Conservation (phyloP, 2,329 filamentous ascomycete species). For the Erysiphe pulchra region DNA sequence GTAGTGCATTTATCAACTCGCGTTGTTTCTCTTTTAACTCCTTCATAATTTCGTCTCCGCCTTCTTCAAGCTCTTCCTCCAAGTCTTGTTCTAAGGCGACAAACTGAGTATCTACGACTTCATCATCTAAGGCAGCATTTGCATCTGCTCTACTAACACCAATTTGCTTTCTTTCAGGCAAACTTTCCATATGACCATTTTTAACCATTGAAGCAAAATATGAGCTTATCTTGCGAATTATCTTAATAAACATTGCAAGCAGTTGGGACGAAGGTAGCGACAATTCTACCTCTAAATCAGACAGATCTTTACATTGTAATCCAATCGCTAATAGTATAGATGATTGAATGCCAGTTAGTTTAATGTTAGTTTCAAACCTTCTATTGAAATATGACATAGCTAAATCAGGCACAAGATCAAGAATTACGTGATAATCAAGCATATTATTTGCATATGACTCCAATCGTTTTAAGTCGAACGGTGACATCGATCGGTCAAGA, state of each 20-base stretch:
- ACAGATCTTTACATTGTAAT: slow-evolving; percentile 70
- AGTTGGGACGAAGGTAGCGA: slow-evolving; percentile 51
- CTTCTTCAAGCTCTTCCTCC: slow-evolving; percentile 65
- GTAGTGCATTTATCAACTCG: slow-evolving; percentile 71
- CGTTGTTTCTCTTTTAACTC: slow-evolving; percentile 57
- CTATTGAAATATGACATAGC: slow-evolving; percentile 68
- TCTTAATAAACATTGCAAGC: slow-evolving; percentile 92
- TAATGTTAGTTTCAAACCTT: slow-evolving; percentile 38
- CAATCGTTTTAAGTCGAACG: slow-evolving; percentile 83
- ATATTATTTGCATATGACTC: slow-evolving; percentile 93
- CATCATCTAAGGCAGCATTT: slow-evolving; percentile 41
- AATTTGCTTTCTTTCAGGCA: slow-evolving; percentile 30
- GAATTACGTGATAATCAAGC: slow-evolving; percentile 90
- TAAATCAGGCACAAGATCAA: slow-evolving; percentile 71
- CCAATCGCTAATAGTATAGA: slow-evolving; percentile 76
- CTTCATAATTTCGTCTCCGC: slow-evolving; percentile 47
- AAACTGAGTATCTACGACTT: slow-evolving; percentile 37
- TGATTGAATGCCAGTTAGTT: slow-evolving; percentile 59
- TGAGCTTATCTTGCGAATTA: slow-evolving; percentile 62
- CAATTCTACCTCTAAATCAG: slow-evolving; percentile 55
- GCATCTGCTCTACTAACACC: slow-evolving; percentile 33
- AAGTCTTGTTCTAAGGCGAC: slow-evolving; percentile 44
- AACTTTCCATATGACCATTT: slow-evolving; percentile 39
- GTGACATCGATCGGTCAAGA: slow-evolving; percentile 55
- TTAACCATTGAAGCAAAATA: slow-evolving; percentile 56